Evolutionary conservation across 73 alveolate species (phyloP).

Genomic region (Paramecium octaurelia): DNA sequence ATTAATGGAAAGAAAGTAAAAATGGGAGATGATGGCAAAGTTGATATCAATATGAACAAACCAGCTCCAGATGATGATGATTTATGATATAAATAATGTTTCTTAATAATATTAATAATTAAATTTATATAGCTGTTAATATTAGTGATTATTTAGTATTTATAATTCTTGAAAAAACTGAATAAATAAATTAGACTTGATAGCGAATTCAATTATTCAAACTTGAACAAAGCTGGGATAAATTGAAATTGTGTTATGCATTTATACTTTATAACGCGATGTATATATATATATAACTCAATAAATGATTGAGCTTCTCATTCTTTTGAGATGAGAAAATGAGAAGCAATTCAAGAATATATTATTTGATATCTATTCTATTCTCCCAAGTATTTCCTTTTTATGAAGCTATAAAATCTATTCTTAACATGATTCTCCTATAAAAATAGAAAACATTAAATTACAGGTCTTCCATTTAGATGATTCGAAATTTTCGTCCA

Average conservation of each 20-base stretch:
- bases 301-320: neutral
- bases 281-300: neutral
- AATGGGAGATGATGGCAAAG: slow-evolving; percentile 51
- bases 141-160: neutral
- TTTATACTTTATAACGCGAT: neutral
- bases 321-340: neutral
- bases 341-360: neutral
- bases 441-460: neutral
- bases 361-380: neutral
- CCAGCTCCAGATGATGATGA: slow-evolving; percentile 47
- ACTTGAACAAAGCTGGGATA: neutral
- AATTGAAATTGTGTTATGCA: neutral
- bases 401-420: slow-evolving; percentile 55
- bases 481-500: slow-evolving; percentile 52
- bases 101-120: neutral
- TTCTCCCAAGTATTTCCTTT: neutral
- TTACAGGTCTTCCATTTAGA: slow-evolving; percentile 52
- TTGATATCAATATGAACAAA: slow-evolving; percentile 19
- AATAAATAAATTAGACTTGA: neutral
- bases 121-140: neutral
- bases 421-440: slow-evolving; percentile 57
- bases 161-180: neutral
- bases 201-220: neutral
- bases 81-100: neutral
- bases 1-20: slow-evolving; percentile 30